Base-by-base conservation (phyloP, 169 alveolate genomes). In the Plasmodium gallinaceum region DNA sequence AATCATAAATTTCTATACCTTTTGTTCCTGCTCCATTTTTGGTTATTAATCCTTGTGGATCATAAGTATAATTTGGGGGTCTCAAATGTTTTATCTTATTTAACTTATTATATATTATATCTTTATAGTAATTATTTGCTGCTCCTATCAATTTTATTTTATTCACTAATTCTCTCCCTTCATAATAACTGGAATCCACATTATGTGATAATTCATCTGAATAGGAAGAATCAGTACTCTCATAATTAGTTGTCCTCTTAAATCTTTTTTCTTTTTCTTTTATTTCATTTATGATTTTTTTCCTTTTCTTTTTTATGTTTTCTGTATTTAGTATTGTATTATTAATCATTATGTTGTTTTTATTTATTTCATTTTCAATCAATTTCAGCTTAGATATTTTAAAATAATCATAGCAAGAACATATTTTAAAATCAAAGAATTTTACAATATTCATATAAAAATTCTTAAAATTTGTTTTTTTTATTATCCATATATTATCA, bases 1-100 rank as follows among this genome's bases (percentile, higher is more conserved):
- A 66, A 73, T 94, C 94, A 48, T 88, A 91, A 24, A 94, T 90
- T 93, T 94, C 95, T 14, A 94, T 94, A n/a, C 96, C 96, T 46
- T 93, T 94, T 14, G 96, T 94, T 1, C 96, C 96, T 24, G 94
- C 94, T 32, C 96, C 96, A 43, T 94, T 94, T 68, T 61, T 71
- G n/a, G 93, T 71, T 18, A 94, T 72, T 43, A 83, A 88, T n/a
- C 96, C 96, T 24, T 85, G 83, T 9, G 94, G 92, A 12, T 93
- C 92, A 42, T 92, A 92, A 45, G 95, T 89, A 65, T 91, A 91
- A 54, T 75, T 58, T n/a, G 96, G 96, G 24, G 96, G 96, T 43
- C 64, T 64, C 16, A 78, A 26, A 64, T 78, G 52, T 65, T 78
- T 78, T 14, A 78, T 39, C 51, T 78, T 78, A 69, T 78, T 46